Percentiles rank a stretch among this genome's conserved stretches.
These are phyloP conservation scores for Sequoia sempervirens DNA, from an alignment of 75 land plant species.

Conservation along the genomic window DNA sequence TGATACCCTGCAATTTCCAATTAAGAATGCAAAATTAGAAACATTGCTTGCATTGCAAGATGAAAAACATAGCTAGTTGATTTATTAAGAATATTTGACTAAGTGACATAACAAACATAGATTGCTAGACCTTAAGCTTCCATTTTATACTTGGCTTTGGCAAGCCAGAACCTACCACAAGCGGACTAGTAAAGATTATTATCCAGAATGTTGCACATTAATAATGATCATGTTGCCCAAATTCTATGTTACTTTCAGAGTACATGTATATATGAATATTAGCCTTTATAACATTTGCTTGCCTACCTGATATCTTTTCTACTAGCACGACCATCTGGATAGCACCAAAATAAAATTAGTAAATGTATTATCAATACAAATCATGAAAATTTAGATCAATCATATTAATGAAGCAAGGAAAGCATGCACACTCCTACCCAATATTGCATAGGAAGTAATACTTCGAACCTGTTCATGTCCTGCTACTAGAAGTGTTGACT, in stretches of 20 bases:
- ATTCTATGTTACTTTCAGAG: not conserved
- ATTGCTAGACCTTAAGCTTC: not conserved
- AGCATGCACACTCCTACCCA: not conserved
- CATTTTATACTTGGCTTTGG: not conserved
- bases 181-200: not conserved
- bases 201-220: not conserved
- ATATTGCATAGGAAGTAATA: conserved; percentile 13
- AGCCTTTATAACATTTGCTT: not conserved
- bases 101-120: not conserved
- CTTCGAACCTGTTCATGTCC: conserved; percentile 23
- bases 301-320: not conserved
- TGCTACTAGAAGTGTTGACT: conserved; percentile 17
- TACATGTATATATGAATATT: not conserved
- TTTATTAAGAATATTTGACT: not conserved
- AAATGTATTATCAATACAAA: not conserved
- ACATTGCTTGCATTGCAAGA: not conserved
- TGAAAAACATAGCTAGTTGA: not conserved
- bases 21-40: not conserved
- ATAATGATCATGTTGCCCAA: not conserved
- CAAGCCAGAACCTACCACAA: not conserved
- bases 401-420: not conserved
- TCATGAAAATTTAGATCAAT: conserved; percentile 11
- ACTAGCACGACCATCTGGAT: not conserved
- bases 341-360: not conserved
- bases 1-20: conserved; percentile 26